phyloP scores from a whole-genome alignment of 208 protist genomes.

The Novymonas esmeraldas region DNA sequence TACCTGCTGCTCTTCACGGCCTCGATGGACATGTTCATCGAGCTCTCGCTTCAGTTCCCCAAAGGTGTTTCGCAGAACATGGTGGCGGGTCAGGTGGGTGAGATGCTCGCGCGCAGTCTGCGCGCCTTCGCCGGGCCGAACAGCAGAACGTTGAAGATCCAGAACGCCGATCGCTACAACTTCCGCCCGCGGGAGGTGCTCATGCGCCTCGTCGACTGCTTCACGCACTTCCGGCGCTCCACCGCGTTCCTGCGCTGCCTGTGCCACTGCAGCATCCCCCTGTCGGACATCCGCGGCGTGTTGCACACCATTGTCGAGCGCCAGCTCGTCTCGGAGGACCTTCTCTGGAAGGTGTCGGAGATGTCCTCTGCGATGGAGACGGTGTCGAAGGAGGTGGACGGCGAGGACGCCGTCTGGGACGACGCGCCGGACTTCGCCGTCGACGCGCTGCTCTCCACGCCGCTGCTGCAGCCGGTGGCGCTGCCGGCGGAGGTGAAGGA shows the following conservation, averaged over 20 bases:
- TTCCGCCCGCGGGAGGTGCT: constrained; percentile 85
- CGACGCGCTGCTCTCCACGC: constrained; percentile 80
- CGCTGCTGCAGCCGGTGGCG: constrained; percentile 78
- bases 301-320: constrained; percentile 69
- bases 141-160: constrained; percentile 79
- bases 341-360: constrained; percentile 66
- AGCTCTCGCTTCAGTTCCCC: constrained; percentile 75
- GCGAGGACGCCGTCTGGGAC: constrained; percentile 84
- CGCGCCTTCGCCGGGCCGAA: constrained; percentile 82
- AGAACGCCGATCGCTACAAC: constrained; percentile 74
- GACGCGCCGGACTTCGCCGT: constrained; percentile 88
- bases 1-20: constrained; percentile 80
- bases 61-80: constrained; percentile 88
- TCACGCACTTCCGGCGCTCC: constrained; percentile 75
- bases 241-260: constrained; percentile 77
- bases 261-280: constrained; percentile 77
- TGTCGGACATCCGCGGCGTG: constrained; percentile 53
- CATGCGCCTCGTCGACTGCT: constrained; percentile 73
- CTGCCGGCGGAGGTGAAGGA: constrained; percentile 86
- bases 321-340: constrained; percentile 63
- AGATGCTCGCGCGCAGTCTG: constrained; percentile 86
- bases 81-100: constrained; percentile 86
- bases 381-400: constrained; percentile 58
- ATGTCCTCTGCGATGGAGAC: constrained; percentile 54
- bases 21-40: constrained; percentile 87